Evolutionary conservation across 805 yeast species (phyloP).

Genomic region (Novakomyces olei): DNA sequence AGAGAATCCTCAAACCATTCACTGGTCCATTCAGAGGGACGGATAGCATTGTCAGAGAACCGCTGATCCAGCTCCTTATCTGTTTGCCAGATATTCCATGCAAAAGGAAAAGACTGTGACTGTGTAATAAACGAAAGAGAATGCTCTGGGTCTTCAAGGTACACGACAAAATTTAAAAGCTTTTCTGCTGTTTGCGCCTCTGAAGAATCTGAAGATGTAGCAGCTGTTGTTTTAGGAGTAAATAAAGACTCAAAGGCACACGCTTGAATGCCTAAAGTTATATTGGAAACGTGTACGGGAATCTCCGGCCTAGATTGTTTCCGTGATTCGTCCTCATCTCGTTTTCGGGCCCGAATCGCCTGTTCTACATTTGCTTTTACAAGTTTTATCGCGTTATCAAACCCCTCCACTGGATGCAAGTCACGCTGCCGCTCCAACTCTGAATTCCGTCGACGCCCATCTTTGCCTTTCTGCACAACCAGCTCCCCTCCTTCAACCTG

Average conservation of each 20-base stretch:
- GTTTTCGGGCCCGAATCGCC: conserved; percentile 28
- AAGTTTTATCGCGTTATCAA: conserved; percentile 68
- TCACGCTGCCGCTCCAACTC: conserved; percentile 17
- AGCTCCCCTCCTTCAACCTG: conserved; percentile 52
- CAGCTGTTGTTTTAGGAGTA: conserved; percentile 41
- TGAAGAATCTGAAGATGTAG: conserved; percentile 12
- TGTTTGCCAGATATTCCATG: conserved; percentile 88
- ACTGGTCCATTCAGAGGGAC: conserved; percentile 63
- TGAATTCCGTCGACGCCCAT: conserved; percentile 10
- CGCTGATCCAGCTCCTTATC: conserved; percentile 9
- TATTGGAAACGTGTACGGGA: conserved; percentile 45
- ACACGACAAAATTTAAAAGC: conserved; percentile 52
- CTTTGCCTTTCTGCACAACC: conserved; percentile 20
- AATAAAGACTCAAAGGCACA: too few relatives aligned
- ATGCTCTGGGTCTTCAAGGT: conserved; percentile 60
- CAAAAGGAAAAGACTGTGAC: conserved; percentile 74
- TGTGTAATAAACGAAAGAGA: conserved; percentile 48
- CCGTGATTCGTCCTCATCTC: conserved; percentile 15
- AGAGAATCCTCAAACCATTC: conserved; percentile 67
- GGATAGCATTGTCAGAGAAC: conserved; percentile 19
- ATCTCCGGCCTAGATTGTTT: conserved; percentile 30
- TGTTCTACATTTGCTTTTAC: conserved; percentile 71
- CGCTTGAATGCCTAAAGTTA: too few relatives aligned
- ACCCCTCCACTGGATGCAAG: conserved; percentile 52
- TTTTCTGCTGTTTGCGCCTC: too few relatives aligned